Evolutionary conservation across 768 basidiomycete genomes (phyloP), one percentile per base, ranked within the genome.

Genomic region (Trametes cinnabarina): DNA sequence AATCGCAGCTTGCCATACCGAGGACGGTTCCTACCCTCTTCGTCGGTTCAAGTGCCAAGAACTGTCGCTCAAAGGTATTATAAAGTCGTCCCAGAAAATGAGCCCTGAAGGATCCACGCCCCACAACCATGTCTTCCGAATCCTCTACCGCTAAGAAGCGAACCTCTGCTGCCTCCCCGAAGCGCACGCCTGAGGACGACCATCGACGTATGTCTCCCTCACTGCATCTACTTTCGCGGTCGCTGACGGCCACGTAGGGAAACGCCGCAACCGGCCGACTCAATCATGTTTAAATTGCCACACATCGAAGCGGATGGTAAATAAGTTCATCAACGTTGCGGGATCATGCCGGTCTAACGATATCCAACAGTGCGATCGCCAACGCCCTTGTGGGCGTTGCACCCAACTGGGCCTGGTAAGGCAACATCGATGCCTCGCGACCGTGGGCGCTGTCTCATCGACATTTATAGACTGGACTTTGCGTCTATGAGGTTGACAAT

Each of bases 401-500:
- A 70, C 73, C 50, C 69, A 79, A 41, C 69, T 77, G 7, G 76
- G 72, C 30, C 63, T 79, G 51, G 75, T 74, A 53, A 57, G 73
- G 49, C 62, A 14, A 67, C 30, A 63, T 9, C 19, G 15, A 30
- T 20, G 40, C 34, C 14, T 12, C 39, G 25, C 4, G 2, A 9
- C 39, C 14, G 41, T 46, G 25, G 39, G 3, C 20, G 17, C 50
- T 15, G 37, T 41, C 23, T 40, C 40, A 15, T 10, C 12, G 3
- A 39, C 0, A 12, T 15, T 30, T 7, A 15, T 8, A 90, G 88
- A 91, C 88, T 47, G 90, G 89, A 1, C 76, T 90, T 4, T 93
- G 90, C 67, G 86, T 92, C 10, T 93, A 93, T 64, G 89, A 93
- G 69, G 83, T 92, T 7, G 90, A 92, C 65, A 88, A 90, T 65